These are phyloP conservation scores for Xanthoparmelia taractica DNA, from an alignment of 495 filamentous ascomycete genomes.

Conservation along the genomic window DNA sequence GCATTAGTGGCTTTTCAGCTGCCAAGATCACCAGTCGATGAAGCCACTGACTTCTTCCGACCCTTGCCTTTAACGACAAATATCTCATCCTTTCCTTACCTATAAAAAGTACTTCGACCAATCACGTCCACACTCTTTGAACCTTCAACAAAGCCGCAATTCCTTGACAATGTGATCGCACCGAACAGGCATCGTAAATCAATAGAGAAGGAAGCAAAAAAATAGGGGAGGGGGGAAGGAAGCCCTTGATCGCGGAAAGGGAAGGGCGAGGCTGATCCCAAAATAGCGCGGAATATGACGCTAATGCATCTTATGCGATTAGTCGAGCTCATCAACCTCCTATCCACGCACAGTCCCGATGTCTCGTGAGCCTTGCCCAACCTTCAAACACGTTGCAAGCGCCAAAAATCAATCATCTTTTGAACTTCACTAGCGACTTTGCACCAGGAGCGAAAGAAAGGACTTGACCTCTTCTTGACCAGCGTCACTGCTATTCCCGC, in stretches of 20 bases:
- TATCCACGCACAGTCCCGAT: constrained; percentile 9
- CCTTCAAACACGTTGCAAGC: neutral
- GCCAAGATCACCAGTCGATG: neutral
- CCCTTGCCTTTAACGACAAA: neutral
- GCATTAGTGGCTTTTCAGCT: constrained; percentile 10
- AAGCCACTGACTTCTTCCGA: neutral
- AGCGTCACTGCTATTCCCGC: neutral
- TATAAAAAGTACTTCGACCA: neutral
- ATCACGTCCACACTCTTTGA: neutral
- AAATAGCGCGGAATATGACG: constrained; percentile 9
- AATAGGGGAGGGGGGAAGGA: neutral
- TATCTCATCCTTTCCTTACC: constrained; percentile 9
- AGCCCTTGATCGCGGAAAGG: neutral
- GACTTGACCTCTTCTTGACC: too few relatives aligned
- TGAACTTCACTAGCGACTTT: neutral
- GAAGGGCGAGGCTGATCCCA: constrained; percentile 5
- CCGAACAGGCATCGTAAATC: neutral
- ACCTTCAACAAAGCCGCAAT: neutral
- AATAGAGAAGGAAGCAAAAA: neutral
- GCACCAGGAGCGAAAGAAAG: neutral
- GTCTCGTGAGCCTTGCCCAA: neutral
- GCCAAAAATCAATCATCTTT: neutral
- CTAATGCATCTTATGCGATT: constrained; percentile 21
- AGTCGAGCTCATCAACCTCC: neutral
- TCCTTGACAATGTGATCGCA: neutral